These are phyloP conservation scores for Ceratobasidium papillatum DNA, from an alignment of 1,284 basidiomycete species.

Conservation along the genomic window DNA sequence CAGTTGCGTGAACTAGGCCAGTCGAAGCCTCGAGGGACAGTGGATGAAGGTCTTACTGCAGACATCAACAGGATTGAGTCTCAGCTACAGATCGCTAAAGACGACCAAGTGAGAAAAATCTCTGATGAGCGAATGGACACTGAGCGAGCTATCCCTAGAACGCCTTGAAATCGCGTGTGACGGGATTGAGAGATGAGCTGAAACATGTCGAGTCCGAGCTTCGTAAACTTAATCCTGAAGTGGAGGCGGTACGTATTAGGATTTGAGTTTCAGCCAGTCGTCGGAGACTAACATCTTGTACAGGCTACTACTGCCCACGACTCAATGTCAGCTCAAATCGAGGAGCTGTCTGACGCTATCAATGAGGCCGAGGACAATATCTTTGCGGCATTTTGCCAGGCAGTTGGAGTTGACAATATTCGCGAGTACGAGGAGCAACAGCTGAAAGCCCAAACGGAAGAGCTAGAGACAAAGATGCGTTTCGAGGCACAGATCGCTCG, in stretches of 20 bases:
- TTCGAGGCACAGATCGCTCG: slow-evolving; percentile 90
- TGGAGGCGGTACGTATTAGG: slow-evolving; percentile 63
- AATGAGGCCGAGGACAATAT: slow-evolving; percentile 83
- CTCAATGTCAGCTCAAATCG: slow-evolving; percentile 57
- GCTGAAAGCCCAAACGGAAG: slow-evolving; percentile 85
- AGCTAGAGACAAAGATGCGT: slow-evolving; percentile 82
- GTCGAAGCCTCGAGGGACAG: slow-evolving; percentile 80
- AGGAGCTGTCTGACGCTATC: slow-evolving; percentile 66
- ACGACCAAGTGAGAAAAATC: slow-evolving; percentile 74
- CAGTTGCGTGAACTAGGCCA: slow-evolving; percentile 85
- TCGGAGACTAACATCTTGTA: not conserved
- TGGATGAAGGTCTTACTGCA: slow-evolving; percentile 80
- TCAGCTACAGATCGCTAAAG: slow-evolving; percentile 72
- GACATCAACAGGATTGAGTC: slow-evolving; percentile 85
- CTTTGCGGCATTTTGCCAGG: slow-evolving; percentile 81
- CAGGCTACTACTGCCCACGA: slow-evolving; percentile 66
- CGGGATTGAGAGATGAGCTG: slow-evolving; percentile 79
- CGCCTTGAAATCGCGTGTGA: slow-evolving; percentile 68
- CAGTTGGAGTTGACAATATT: slow-evolving; percentile 84
- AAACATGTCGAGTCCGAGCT: slow-evolving; percentile 78
- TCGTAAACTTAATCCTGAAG: slow-evolving; percentile 70
- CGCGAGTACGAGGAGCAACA: slow-evolving; percentile 96
- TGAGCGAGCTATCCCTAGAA: slow-evolving; percentile 58
- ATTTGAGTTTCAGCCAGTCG: not conserved
- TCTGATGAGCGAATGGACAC: not conserved